These are phyloP conservation scores for Lagerstroemia speciosa DNA, from an alignment of 345 rosid genomes.

Conservation along the genomic window DNA sequence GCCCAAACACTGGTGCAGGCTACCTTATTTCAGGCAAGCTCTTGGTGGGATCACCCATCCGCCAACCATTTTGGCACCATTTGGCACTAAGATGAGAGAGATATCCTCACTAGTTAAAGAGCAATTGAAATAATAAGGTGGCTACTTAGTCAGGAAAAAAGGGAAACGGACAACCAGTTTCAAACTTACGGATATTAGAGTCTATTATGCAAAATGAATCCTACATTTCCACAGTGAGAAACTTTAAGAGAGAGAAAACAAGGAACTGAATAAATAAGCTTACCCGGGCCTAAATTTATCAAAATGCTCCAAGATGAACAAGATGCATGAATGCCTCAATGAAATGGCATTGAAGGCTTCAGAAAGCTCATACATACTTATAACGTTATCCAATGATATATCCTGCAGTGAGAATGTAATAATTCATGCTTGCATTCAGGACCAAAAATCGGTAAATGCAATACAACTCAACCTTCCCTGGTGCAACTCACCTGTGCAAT, in stretches of 20 bases:
- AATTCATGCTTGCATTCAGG: background rate
- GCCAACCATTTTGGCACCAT: too few species aligned
- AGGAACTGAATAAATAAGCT: conserved; percentile 13
- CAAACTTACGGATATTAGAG: background rate
- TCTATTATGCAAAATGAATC: background rate
- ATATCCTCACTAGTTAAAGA: too few species aligned
- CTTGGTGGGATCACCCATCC: too few species aligned
- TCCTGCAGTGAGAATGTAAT: conserved; percentile 32
- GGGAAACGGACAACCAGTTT: background rate
- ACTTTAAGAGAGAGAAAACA: background rate
- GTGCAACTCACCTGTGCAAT: conserved; percentile 77
- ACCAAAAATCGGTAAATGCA: background rate
- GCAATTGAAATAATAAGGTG: too few species aligned
- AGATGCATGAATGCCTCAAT: conserved; percentile 79
- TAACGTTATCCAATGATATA: conserved; percentile 78
- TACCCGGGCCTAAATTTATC: conserved; percentile 87
- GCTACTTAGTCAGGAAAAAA: too few species aligned
- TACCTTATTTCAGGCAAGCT: too few species aligned
- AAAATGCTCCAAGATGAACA: conserved; percentile 84
- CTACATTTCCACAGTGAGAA: background rate
- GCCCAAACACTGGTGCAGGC: too few species aligned
- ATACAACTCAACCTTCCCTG: background rate
- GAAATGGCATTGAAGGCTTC: conserved; percentile 95
- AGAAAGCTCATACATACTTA: conserved; percentile 92
- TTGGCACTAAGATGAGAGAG: too few species aligned